phyloP scores from a whole-genome alignment of 768 basidiomycete genomes.

The Galerina sulciceps region DNA sequence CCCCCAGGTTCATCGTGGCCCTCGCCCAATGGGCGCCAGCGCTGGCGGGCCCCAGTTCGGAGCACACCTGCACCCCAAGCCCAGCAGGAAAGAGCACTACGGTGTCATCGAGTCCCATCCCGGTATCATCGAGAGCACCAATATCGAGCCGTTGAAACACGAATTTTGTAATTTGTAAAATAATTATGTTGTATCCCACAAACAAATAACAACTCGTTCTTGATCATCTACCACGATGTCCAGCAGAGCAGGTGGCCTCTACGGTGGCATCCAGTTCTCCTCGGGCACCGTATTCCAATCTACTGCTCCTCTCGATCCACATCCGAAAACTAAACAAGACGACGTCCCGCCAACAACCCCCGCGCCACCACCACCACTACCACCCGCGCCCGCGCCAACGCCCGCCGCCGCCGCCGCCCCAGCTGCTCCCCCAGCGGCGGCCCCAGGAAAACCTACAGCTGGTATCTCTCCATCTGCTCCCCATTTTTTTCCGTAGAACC shows the following conservation, averaged over 20 bases:
- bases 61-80: constrained; percentile 42
- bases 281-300: constrained; percentile 60
- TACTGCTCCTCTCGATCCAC: constrained; percentile 18
- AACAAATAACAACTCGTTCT: constrained; percentile 8
- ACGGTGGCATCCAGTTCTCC: constrained; percentile 87
- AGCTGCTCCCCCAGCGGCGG: constrained; percentile 25
- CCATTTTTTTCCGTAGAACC: constrained; percentile 49
- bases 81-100: constrained; percentile 41
- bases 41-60: constrained; percentile 42
- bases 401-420: constrained; percentile 18
- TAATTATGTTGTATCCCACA: constrained; percentile 9
- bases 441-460: constrained; percentile 52
- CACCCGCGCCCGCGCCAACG: too few relatives aligned
- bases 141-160: constrained; percentile 57
- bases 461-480: constrained; percentile 61
- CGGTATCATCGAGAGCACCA: constrained; percentile 57
- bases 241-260: constrained; percentile 81
- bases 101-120: constrained; percentile 58
- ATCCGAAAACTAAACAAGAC: constrained; percentile 17
- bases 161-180: constrained; percentile 23
- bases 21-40: constrained; percentile 42
- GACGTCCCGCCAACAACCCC: constrained; percentile 21
- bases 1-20: constrained; percentile 38
- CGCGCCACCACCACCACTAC: constrained; percentile 13
- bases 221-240: constrained; percentile 55